Base-by-base conservation (phyloP, 192 early-diverging fungal species). In the Mortierella hygrophila region DNA sequence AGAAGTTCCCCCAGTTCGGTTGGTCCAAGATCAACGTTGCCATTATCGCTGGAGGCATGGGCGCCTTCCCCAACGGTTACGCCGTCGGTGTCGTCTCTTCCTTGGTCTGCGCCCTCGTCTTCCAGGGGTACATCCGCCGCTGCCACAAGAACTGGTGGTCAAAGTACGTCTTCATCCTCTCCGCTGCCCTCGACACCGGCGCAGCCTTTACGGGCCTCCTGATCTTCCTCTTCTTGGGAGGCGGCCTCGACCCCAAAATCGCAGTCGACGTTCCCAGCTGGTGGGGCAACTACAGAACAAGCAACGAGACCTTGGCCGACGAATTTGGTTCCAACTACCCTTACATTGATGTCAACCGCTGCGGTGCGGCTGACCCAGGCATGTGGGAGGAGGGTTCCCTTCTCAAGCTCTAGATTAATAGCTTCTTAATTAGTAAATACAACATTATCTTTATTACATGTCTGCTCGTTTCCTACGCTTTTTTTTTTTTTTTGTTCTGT, bases 151-250 rank as follows among this genome's bases (percentile, higher is more conserved):
- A 63, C 4, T 92, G 91, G 91, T 93, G 93, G 49, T 65, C 81
- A 41, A 94, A 92, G 74, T 94, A 95, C 82, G 94, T 94, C 68
- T 95, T 94, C 83, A 89, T 96, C 23, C 68, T 94, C 29, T 92
- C 91, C 1, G 94, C 94, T 35, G 94, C 93, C 35, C 65, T 94
- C 57, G 95, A 95, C 82, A 85, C 89, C 21, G 94, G 93, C 35
- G 83, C 92, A 9, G 88, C 90, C 6, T 81, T 90, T 42, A 89
- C 89, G 38, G 88, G 82, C 1, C 82, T 91, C 77, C 26, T 90
- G 20, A 72, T 93, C 42, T 89, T 89, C 71, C 72, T 89, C 69
- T 85, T 92, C 93, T 52, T 93, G 80, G 37, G 81, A 90, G 74
- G 94, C 90, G 92, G 82, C 29, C 35, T 85, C 49, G 73, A 55